A percentile compares a stretch with the other conserved stretches of the same genome.
Conservation (phyloP, 192 early-diverging fungal species). For the Mortierella alpina region DNA sequence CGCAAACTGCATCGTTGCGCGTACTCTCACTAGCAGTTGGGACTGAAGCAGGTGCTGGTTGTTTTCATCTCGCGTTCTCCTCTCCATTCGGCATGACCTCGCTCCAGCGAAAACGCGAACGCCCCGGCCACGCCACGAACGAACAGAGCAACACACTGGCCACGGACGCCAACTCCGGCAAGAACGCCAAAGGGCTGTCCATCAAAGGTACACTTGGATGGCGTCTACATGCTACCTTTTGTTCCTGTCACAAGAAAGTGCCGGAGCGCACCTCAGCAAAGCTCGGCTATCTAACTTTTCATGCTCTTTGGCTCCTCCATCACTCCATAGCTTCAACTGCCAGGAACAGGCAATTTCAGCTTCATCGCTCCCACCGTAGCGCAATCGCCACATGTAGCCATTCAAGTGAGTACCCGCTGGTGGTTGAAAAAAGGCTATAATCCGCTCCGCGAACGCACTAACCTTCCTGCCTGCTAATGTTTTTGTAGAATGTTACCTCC, state of each 20-base stretch:
- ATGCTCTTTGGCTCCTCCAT: slow-evolving; percentile 23
- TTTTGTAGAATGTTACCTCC: background rate
- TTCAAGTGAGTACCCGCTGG: slow-evolving; percentile 4
- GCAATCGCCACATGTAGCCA: background rate
- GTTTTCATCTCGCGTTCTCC: background rate
- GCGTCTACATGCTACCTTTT: slow-evolving; percentile 7
- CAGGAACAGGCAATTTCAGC: slow-evolving; percentile 10
- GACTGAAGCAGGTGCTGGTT: slow-evolving; percentile 1
- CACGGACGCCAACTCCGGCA: slow-evolving; percentile 7
- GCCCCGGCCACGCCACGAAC: slow-evolving; percentile 11
- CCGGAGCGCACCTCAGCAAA: background rate
- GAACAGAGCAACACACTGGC: background rate
- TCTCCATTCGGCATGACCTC: background rate
- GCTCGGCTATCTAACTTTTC: background rate
- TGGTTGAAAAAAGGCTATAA: slow-evolving; percentile 5
- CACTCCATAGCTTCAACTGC: slow-evolving; percentile 18
- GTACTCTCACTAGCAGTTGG: slow-evolving; percentile 1
- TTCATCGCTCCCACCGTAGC: slow-evolving; percentile 2
- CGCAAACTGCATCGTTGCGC: slow-evolving; percentile 2
- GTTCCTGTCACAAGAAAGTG: slow-evolving; percentile 12
- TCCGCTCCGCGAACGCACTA: slow-evolving; percentile 5
- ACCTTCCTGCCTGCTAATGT: slow-evolving; percentile 2
- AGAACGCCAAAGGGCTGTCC: slow-evolving; percentile 14
- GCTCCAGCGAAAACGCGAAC: background rate
- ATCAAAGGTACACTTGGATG: slow-evolving; percentile 14